Evolutionary conservation across 306 rosid species (phyloP), one percentile per base, ranked within the genome.

Genomic region (Echinosophora koreensis): DNA sequence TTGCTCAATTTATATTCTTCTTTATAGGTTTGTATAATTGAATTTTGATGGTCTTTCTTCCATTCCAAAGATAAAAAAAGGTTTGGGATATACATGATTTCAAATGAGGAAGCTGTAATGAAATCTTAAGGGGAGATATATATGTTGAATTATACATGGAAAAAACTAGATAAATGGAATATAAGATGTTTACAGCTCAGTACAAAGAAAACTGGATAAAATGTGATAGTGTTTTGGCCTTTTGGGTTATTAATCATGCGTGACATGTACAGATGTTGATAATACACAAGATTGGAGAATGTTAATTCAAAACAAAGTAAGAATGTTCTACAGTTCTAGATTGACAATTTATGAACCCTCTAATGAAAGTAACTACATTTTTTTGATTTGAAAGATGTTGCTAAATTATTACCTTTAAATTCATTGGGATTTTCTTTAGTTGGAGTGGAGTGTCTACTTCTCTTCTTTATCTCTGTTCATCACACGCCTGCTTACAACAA

Each of bases 151-250:
- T 55, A 34, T 70, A 60, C 11, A 0, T 15, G 32, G 47, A 9
- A 34, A 71, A 66, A 55, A 13, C 44, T 44, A 32, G 61, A 28
- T 69, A 47, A 54, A 44, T 54, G 41, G 16, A 51, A 47, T 41
- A 34, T 32, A 32, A 34, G 65, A 71, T 54, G 61, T 73, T 69
- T 42, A 14, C 46, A 62, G 32, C 50, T 63, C 47, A 63, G 13
- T 52, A 8, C 8, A 56, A 12, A 47, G 76, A 52, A 22, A 69
- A 35, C 17, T 49, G 62, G 37, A 16, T 10, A 56, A 41, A 6
- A 39, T 32, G 6, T 15, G 3, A 8, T 51, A 39, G 66, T 68
- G 58, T 30, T 30, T 30, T 30, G 32, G 32, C 32, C 32, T 74
- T 65, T 60, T 38, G 55, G 41, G 41, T 65, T 37, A 50, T 12